Conservation (phyloP, 768 basidiomycete species). For the Aureoboletus auriporus region DNA sequence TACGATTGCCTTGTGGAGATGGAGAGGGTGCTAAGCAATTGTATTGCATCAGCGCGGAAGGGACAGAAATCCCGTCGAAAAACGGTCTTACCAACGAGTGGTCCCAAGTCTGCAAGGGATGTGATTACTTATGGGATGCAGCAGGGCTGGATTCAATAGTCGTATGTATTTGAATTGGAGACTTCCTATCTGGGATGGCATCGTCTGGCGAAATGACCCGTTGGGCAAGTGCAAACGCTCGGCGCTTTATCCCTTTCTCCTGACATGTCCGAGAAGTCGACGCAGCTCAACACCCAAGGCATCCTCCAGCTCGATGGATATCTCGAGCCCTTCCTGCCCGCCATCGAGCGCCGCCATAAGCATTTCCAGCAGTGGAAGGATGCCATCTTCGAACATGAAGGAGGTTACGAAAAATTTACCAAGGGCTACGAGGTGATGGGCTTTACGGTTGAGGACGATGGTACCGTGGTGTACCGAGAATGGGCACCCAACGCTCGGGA, state of each 20-base stretch:
- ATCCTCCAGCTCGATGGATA: slow-evolving; percentile 67
- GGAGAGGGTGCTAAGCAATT: slow-evolving; percentile 51
- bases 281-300: slow-evolving; percentile 49
- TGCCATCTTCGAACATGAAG: slow-evolving; percentile 71
- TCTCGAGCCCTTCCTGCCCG: slow-evolving; percentile 67
- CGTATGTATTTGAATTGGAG: background rate
- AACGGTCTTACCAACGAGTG: slow-evolving; percentile 19
- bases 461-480: slow-evolving; percentile 80
- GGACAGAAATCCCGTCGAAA: slow-evolving; percentile 34
- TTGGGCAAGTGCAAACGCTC: slow-evolving; percentile 6
- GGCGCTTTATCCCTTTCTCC: slow-evolving; percentile 1
- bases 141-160: slow-evolving; percentile 55
- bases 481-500: slow-evolving; percentile 92
- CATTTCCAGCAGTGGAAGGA: slow-evolving; percentile 73
- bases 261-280: slow-evolving; percentile 39
- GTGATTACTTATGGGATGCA: slow-evolving; percentile 57
- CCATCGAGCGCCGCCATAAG: slow-evolving; percentile 67
- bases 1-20: slow-evolving; percentile 66
- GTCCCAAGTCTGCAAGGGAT: slow-evolving; percentile 47
- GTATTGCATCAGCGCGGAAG: slow-evolving; percentile 38
- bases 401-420: slow-evolving; percentile 72
- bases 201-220: background rate
- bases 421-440: slow-evolving; percentile 60
- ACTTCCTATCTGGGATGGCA: slow-evolving; percentile 15
- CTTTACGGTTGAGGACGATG: slow-evolving; percentile 63